Evolutionary conservation across 2,329 filamentous ascomycete species (phyloP).

Genomic region (Diaporthe ampelina): DNA sequence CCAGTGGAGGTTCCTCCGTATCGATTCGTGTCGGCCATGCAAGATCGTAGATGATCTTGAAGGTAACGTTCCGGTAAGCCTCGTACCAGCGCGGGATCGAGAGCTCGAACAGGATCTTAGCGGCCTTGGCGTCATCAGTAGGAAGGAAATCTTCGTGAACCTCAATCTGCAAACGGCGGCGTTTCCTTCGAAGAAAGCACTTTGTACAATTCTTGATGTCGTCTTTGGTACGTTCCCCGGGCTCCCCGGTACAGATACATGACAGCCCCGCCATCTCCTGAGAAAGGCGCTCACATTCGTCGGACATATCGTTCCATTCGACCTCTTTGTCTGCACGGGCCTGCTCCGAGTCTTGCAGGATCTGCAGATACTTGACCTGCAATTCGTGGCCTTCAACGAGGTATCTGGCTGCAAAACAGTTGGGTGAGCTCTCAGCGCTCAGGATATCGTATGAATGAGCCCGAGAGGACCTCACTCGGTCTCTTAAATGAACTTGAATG

Average conservation of each 20-base stretch:
- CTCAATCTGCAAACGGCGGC: constrained; percentile 52
- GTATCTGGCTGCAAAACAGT: constrained; percentile 61
- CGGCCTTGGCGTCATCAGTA: constrained; percentile 39
- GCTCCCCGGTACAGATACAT: constrained; percentile 49
- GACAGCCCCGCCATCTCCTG: constrained; percentile 48
- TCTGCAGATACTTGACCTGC: constrained; percentile 43
- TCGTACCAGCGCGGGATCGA: constrained; percentile 51
- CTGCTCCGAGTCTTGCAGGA: constrained; percentile 45
- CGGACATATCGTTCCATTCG: constrained; percentile 49
- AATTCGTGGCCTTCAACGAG: constrained; percentile 51
- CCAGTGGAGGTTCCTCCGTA: neutral
- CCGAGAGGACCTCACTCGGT: constrained; percentile 48
- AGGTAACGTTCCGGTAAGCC: constrained; percentile 58
- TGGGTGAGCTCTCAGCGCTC: constrained; percentile 50
- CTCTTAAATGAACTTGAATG: constrained; percentile 62
- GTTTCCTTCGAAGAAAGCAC: constrained; percentile 51
- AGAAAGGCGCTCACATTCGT: constrained; percentile 49
- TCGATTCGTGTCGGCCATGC: constrained; percentile 41
- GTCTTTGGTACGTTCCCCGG: constrained; percentile 24
- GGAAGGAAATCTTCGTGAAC: constrained; percentile 59
- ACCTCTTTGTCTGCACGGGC: constrained; percentile 45
- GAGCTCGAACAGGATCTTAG: constrained; percentile 58
- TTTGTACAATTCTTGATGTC: constrained; percentile 34
- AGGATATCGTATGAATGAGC: constrained; percentile 58
- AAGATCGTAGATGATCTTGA: constrained; percentile 52